Evolutionary conservation across 805 yeast species (phyloP).

Genomic region (Cyberlindnera mycetangii): DNA sequence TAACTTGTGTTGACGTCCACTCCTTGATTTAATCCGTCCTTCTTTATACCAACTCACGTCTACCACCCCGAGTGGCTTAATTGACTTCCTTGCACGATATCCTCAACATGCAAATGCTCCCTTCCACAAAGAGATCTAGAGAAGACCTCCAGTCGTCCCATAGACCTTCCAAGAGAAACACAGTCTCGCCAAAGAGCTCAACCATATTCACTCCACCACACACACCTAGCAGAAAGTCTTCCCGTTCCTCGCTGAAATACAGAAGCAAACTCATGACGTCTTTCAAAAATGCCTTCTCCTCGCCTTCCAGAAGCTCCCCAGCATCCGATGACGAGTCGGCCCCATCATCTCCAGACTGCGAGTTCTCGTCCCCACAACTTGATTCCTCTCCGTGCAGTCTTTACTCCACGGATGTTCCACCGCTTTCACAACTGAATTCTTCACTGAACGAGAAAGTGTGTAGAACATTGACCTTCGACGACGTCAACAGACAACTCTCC

Average conservation of each 20-base stretch:
- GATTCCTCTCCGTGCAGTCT: constrained; percentile 8
- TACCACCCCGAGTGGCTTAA: too few relatives aligned
- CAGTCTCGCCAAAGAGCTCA: constrained; percentile 12
- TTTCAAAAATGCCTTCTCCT: constrained; percentile 22
- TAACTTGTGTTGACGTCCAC: constrained; percentile 33
- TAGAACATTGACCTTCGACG: constrained; percentile 10
- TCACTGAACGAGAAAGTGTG: constrained; percentile 3
- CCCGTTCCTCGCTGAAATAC: constrained; percentile 11
- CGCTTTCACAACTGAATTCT: neutral
- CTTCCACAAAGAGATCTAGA: constrained; percentile 24
- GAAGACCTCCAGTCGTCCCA: constrained; percentile 15
- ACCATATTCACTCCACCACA: constrained; percentile 17
- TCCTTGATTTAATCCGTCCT: constrained; percentile 22
- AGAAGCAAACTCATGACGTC: constrained; percentile 23
- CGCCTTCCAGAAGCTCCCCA: constrained; percentile 16
- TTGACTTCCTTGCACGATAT: too few relatives aligned
- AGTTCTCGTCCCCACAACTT: constrained; percentile 4
- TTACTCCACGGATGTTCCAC: constrained; percentile 5
- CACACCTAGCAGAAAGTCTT: constrained; percentile 13
- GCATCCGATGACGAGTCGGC: constrained; percentile 14
- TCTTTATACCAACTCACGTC: constrained; percentile 7
- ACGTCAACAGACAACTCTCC: constrained; percentile 13
- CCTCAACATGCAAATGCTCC: constrained; percentile 5
- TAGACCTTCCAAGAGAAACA: constrained; percentile 22
- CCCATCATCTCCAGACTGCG: constrained; percentile 9